Percentiles rank a stretch among this genome's conserved stretches.
phyloP scores from a whole-genome alignment of 2,329 filamentous ascomycete genomes.

The Botrytis aclada region DNA sequence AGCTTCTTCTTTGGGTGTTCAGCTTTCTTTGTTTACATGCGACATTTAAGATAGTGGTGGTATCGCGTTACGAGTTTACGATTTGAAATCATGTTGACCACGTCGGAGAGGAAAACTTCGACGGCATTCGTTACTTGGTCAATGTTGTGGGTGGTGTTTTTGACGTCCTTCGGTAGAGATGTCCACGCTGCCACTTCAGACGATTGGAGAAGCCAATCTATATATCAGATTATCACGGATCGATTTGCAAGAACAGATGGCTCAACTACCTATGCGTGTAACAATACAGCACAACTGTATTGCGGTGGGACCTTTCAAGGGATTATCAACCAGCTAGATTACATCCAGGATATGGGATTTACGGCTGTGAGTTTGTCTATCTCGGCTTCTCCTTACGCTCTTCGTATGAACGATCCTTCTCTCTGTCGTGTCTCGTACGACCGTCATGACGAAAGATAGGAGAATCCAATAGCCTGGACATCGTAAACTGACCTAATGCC shows the following conservation, averaged over 20 bases:
- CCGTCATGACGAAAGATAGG: not conserved
- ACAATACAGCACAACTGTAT: slow-evolving; percentile 37
- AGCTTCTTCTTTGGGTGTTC: slow-evolving; percentile 6
- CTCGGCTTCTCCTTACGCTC: not conserved
- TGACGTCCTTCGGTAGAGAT: not conserved
- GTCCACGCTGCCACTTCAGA: slow-evolving; percentile 24
- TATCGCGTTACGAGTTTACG: not conserved
- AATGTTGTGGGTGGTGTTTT: slow-evolving; percentile 9
- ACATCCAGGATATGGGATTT: slow-evolving; percentile 44
- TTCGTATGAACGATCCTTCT: not conserved
- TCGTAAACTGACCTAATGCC: slow-evolving; percentile 2
- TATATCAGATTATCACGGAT: slow-evolving; percentile 44
- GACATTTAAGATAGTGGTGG: not conserved
- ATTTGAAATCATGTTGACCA: slow-evolving; percentile 15
- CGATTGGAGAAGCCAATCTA: slow-evolving; percentile 40
- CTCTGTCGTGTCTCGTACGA: not conserved
- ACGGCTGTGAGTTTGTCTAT: slow-evolving; percentile 29
- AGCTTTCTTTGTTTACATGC: slow-evolving; percentile 7
- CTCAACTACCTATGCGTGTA: slow-evolving; percentile 36
- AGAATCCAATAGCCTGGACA: not conserved
- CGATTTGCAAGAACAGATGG: slow-evolving; percentile 40
- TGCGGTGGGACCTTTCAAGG: slow-evolving; percentile 48
- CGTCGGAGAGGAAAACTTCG: slow-evolving; percentile 15
- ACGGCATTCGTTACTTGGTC: slow-evolving; percentile 23
- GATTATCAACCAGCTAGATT: slow-evolving; percentile 46